These are phyloP conservation scores for Epithele typhae DNA, from an alignment of 768 basidiomycete species.

Conservation along the genomic window DNA sequence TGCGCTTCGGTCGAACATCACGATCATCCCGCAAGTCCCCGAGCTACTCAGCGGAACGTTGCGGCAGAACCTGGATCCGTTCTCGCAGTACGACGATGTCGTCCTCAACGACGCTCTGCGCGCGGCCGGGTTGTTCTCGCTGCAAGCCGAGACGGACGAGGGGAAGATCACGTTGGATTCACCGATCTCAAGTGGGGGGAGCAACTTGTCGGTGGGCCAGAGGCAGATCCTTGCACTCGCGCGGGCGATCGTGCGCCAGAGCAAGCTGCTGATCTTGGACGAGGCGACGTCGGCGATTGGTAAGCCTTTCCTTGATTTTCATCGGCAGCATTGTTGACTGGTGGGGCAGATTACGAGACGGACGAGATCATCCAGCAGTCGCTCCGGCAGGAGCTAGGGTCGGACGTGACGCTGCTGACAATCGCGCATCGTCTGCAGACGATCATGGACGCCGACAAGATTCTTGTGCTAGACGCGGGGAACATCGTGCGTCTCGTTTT, in stretches of 20 bases:
- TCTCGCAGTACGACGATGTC: slow-evolving; percentile 49
- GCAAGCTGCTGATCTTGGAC: slow-evolving; percentile 43
- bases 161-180: slow-evolving; percentile 27
- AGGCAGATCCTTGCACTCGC: slow-evolving; percentile 42
- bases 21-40: slow-evolving; percentile 56
- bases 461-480: slow-evolving; percentile 43
- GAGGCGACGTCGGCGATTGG: slow-evolving; percentile 35
- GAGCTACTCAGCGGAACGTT: slow-evolving; percentile 53
- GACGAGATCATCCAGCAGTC: slow-evolving; percentile 52
- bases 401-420: slow-evolving; percentile 45
- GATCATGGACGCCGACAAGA: slow-evolving; percentile 56
- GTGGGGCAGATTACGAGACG: slow-evolving; percentile 49
- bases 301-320: slow-evolving; percentile 4
- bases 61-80: slow-evolving; percentile 57
- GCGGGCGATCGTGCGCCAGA: slow-evolving; percentile 38
- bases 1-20: slow-evolving; percentile 46
- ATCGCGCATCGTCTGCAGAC: slow-evolving; percentile 53
- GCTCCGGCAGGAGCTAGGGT: slow-evolving; percentile 40
- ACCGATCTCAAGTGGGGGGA: slow-evolving; percentile 23
- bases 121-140: slow-evolving; percentile 41
- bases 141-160: slow-evolving; percentile 36
- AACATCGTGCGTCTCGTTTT: slow-evolving; percentile 42
- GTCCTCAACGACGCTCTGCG: slow-evolving; percentile 44
- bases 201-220: slow-evolving; percentile 37
- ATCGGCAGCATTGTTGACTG: no score